phyloP scores from a whole-genome alignment of 768 basidiomycete genomes.

The Boletus vinaceobasis region DNA sequence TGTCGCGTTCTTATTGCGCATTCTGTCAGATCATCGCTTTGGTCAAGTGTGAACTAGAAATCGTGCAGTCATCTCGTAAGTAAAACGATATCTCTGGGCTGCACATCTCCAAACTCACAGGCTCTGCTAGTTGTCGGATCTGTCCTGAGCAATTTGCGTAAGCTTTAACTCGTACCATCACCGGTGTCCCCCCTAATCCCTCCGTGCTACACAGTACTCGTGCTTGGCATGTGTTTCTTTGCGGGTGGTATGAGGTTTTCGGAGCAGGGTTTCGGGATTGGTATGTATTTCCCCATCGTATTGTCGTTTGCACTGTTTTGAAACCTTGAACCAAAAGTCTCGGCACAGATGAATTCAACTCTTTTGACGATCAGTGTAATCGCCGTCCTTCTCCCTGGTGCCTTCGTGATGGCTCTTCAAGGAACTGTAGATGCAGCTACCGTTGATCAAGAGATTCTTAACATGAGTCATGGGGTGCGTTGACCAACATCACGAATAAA shows the following conservation, averaged over 20 bases:
- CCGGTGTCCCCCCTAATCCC: not conserved
- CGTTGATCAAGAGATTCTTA: slow-evolving; percentile 49
- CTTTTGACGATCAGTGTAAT: slow-evolving; percentile 74
- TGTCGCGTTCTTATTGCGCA: not conserved
- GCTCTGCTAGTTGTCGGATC: slow-evolving; percentile 64
- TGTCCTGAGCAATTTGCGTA: slow-evolving; percentile 74
- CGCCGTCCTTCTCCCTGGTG: slow-evolving; percentile 74
- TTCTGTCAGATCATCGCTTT: slow-evolving; percentile 66
- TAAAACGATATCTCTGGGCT: not conserved
- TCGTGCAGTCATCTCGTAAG: slow-evolving; percentile 80
- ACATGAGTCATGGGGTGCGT: slow-evolving; percentile 75
- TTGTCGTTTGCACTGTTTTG: not conserved
- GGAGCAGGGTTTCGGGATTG: slow-evolving; percentile 73
- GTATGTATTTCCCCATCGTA: slow-evolving; percentile 37
- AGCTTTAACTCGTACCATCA: slow-evolving; percentile 16
- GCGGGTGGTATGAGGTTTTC: slow-evolving; percentile 75
- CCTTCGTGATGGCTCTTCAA: slow-evolving; percentile 63
- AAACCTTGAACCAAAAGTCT: slow-evolving; percentile 40
- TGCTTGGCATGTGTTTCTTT: slow-evolving; percentile 83
- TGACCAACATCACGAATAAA: not conserved
- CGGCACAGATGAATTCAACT: slow-evolving; percentile 71
- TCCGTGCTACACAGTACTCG: slow-evolving; percentile 52
- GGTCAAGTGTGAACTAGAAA: slow-evolving; percentile 72
- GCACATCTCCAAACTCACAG: not conserved
- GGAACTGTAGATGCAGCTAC: slow-evolving; percentile 13